These are phyloP conservation scores for Sarocladium oryzae DNA, from an alignment of 2,329 filamentous ascomycete species.

Conservation along the genomic window DNA sequence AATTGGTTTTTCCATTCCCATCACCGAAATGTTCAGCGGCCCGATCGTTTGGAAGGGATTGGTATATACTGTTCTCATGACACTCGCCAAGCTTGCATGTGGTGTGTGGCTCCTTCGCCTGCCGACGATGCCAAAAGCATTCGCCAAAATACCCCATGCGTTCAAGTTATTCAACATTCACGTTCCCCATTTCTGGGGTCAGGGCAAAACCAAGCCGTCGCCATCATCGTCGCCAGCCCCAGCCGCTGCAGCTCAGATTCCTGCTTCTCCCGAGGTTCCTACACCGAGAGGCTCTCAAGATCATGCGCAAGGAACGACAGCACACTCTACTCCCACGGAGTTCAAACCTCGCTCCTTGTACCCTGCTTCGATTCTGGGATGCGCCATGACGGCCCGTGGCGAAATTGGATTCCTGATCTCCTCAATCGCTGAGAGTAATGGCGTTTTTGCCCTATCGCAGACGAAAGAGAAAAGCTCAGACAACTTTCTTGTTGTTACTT, in stretches of 20 bases:
- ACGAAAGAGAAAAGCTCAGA: conserved; percentile 21
- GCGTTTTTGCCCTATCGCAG: conserved; percentile 26
- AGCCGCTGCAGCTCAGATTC: too few species aligned
- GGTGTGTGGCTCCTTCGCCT: conserved; percentile 48
- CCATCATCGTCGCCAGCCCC: too few species aligned
- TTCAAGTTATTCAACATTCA: neutral
- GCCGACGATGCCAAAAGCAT: neutral
- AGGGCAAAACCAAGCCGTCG: neutral
- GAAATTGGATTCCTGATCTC: conserved; percentile 76
- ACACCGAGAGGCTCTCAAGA: too few species aligned
- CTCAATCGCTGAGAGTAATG: conserved; percentile 53
- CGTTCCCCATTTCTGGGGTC: too few species aligned
- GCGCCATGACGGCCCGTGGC: conserved; percentile 67
- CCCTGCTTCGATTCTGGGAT: conserved; percentile 58
- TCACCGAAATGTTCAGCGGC: conserved; percentile 60
- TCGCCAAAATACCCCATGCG: neutral
- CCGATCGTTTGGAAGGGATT: conserved; percentile 64
- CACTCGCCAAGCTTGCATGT: conserved; percentile 52
- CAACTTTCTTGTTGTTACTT: conserved; percentile 42
- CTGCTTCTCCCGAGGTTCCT: too few species aligned
- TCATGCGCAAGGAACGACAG: too few species aligned
- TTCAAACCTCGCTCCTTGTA: conserved; percentile 55
- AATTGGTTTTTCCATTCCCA: conserved; percentile 74
- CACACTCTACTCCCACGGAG: neutral
- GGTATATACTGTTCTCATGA: conserved; percentile 67